Percentiles rank a stretch among this genome's conserved stretches.
Evolutionary conservation across 1,139 yeast species (phyloP).

Genomic region (Kodamaea fungicola): DNA sequence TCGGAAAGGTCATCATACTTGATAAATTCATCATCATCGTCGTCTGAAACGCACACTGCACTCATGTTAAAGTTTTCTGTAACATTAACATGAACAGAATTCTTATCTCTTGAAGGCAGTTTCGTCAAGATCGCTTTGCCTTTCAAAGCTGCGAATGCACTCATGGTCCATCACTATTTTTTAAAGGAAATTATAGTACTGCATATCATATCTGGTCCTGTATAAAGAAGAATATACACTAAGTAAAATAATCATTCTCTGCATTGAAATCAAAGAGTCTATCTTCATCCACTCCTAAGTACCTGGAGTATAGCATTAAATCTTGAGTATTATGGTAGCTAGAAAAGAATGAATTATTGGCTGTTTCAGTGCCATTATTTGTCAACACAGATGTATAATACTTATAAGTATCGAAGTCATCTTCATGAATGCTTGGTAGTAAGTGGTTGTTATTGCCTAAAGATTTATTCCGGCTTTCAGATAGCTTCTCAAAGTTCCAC

Average conservation of each 20-base stretch:
- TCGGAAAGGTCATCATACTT: slow-evolving; percentile 6
- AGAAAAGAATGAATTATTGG: slow-evolving; percentile 1
- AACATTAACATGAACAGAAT: background rate
- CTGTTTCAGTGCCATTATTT: slow-evolving; percentile 2
- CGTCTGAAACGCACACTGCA: slow-evolving; percentile 17
- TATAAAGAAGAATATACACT: background rate
- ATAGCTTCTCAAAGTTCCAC: slow-evolving; percentile 4
- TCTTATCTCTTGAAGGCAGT: slow-evolving; percentile 13
- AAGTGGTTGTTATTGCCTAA: slow-evolving; percentile 1
- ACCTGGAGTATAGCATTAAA: slow-evolving; percentile 20
- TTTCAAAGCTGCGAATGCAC: slow-evolving; percentile 54
- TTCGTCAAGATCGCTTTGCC: slow-evolving; percentile 13
- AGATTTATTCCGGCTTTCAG: too few relatives aligned
- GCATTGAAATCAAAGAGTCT: slow-evolving; percentile 20
- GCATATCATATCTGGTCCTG: background rate
- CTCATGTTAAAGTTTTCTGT: background rate
- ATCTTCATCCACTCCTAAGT: slow-evolving; percentile 27
- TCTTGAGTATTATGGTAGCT: slow-evolving; percentile 13
- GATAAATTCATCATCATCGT: slow-evolving; percentile 4
- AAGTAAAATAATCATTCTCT: slow-evolving; percentile 29
- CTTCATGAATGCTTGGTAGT: slow-evolving; percentile 3
- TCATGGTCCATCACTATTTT: slow-evolving; percentile 21
- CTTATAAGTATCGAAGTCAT: slow-evolving; percentile 16
- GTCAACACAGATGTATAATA: slow-evolving; percentile 13
- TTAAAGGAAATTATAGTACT: background rate